Evolutionary conservation across 805 yeast genomes (phyloP).

Genomic region (Teunomyces panamensis): DNA sequence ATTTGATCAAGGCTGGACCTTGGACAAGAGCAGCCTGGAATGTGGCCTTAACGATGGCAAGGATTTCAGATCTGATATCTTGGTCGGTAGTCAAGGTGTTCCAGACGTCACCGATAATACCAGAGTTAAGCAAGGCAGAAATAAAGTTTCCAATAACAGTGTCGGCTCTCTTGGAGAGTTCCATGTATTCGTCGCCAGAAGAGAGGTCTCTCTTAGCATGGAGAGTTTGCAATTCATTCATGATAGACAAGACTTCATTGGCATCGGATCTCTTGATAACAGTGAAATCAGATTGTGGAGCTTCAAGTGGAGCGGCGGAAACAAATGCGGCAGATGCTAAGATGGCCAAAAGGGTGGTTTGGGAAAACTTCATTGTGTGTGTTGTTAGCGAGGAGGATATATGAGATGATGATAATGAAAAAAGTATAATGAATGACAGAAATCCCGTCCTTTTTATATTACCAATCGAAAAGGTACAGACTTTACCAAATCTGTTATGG

Average conservation of each 20-base stretch:
- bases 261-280: slow-evolving; percentile 36
- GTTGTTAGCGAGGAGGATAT: background rate
- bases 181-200: slow-evolving; percentile 25
- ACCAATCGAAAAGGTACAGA: background rate
- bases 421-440: background rate
- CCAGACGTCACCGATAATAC: slow-evolving; percentile 37
- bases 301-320: slow-evolving; percentile 28
- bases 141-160: slow-evolving; percentile 33
- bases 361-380: slow-evolving; percentile 39
- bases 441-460: background rate
- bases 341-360: slow-evolving; percentile 38
- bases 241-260: slow-evolving; percentile 29
- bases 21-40: slow-evolving; percentile 32
- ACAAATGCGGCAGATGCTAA: slow-evolving; percentile 37
- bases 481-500: too few relatives aligned
- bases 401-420: background rate
- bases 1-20: slow-evolving; percentile 40
- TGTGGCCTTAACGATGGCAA: slow-evolving; percentile 28
- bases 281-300: slow-evolving; percentile 19
- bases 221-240: slow-evolving; percentile 30
- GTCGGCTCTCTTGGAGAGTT: slow-evolving; percentile 35
- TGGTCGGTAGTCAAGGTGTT: slow-evolving; percentile 30
- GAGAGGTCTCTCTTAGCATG: slow-evolving; percentile 35
- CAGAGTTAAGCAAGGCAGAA: slow-evolving; percentile 35
- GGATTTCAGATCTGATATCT: slow-evolving; percentile 24